Evolutionary conservation across 169 alveolate species (phyloP), one percentile per base, ranked within the genome.

Genomic region (Eimeria praecox): DNA sequence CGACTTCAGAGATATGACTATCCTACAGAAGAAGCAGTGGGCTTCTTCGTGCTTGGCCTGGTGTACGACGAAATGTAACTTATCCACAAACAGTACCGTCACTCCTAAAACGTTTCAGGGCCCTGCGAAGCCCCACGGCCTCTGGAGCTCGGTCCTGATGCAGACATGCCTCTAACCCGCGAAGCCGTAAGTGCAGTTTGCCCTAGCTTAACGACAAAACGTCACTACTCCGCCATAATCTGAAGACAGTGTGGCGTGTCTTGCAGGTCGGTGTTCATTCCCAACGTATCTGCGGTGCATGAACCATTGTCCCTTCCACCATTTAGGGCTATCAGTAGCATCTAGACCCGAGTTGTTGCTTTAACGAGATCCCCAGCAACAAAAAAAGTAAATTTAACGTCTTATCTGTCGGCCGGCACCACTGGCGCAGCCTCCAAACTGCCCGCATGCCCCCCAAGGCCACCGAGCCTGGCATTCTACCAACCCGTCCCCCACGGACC

Each of bases 371-470:
- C 93, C 93, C 93, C 93, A 87, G 93, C 93, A 87, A 87, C 93
- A 59, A 87, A 87, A 87, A 87, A 87, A 87, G 93, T 87, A 87
- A 87, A 87, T 87, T 87, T 87, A 75, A 87, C 64, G 93, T 71
- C 82, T 59, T 87, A 40, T 42, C 93, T 46, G 62, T 62, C 40
- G 93, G 93, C 93, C 59, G 93, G 93, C 93, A 62, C 93, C 59
- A 87, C 93, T 87, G 93, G 93, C 93, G 82, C 93, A 87, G 93
- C 93, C 93, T 87, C 93, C 82, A 87, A 38, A 56, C 40, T 46
- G 93, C 93, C 93, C 59, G 82, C 93, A 87, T 40, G 93, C 93
- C 82, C 52, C 46, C 71, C 80, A 62, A 87, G 54, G 52, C 82
- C 52, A 87, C 59, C 83, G 64, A 87, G 20, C 62, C 93, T 42